Evolutionary conservation across 306 rosid species (phyloP).

Genomic region (Cicer bijugum): DNA sequence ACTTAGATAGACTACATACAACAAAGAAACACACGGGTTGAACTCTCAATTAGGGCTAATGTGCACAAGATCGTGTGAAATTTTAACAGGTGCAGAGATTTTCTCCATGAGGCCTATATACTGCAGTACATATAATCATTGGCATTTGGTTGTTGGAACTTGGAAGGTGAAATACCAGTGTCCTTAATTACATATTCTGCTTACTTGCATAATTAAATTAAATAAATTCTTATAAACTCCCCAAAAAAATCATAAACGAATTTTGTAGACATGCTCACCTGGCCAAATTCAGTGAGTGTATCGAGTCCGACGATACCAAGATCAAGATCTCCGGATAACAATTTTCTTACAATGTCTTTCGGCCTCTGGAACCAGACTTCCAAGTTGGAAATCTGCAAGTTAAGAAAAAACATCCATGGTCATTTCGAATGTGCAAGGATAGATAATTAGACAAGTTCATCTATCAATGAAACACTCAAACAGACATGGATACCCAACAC

Average conservation of each 20-base stretch:
- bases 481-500: no score
- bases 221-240: neutral
- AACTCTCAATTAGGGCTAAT: neutral
- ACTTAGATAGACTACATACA: slow-evolving; percentile 19
- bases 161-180: neutral
- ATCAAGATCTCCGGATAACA: slow-evolving; percentile 88
- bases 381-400: slow-evolving; percentile 69
- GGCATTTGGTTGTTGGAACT: neutral
- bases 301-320: slow-evolving; percentile 94
- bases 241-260: neutral
- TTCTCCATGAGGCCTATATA: neutral
- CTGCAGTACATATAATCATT: neutral
- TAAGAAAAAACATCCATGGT: neutral
- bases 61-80: neutral
- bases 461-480: no score
- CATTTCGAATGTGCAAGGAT: neutral
- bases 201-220: neutral
- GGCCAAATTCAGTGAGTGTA: slow-evolving; percentile 71
- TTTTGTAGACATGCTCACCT: slow-evolving; percentile 51
- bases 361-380: slow-evolving; percentile 98
- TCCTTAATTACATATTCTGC: neutral
- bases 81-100: neutral
- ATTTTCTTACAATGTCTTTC: slow-evolving; percentile 77
- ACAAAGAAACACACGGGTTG: neutral
- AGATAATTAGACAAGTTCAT: neutral